Evolutionary conservation across 176 grass and related monocot genomes (phyloP).

Genomic region (Avena insularis): DNA sequence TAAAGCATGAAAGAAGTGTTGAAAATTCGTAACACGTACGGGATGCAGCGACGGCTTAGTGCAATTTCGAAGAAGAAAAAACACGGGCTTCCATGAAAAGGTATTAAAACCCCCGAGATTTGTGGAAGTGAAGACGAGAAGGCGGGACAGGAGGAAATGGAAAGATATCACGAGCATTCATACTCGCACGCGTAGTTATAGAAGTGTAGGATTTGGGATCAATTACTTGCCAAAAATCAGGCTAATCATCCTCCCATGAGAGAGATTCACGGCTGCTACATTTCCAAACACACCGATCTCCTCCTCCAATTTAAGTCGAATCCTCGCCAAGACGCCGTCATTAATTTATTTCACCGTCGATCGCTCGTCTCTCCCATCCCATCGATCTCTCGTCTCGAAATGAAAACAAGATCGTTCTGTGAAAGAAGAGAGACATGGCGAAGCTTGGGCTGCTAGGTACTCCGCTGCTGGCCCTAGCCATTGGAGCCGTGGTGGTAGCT

Average conservation of each 20-base stretch:
- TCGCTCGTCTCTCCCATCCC: neutral
- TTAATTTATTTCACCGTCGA: neutral
- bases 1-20: too few species aligned
- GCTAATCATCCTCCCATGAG: neutral
- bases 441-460: neutral
- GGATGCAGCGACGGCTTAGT: neutral
- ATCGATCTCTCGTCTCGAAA: neutral
- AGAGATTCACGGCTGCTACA: neutral
- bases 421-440: neutral
- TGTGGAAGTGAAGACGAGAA: neutral
- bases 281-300: neutral
- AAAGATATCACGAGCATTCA: slow-evolving; percentile 12
- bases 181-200: neutral
- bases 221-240: neutral
- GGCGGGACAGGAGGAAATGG: neutral
- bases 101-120: neutral
- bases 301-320: neutral
- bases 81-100: neutral
- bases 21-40: neutral
- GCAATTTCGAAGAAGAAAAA: neutral
- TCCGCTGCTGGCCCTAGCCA: neutral
- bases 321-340: neutral
- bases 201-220: neutral
- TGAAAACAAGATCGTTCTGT: neutral
- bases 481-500: neutral